These are phyloP conservation scores for Heliocybe sulcata DNA, from an alignment of 1,284 basidiomycete species.

Conservation along the genomic window DNA sequence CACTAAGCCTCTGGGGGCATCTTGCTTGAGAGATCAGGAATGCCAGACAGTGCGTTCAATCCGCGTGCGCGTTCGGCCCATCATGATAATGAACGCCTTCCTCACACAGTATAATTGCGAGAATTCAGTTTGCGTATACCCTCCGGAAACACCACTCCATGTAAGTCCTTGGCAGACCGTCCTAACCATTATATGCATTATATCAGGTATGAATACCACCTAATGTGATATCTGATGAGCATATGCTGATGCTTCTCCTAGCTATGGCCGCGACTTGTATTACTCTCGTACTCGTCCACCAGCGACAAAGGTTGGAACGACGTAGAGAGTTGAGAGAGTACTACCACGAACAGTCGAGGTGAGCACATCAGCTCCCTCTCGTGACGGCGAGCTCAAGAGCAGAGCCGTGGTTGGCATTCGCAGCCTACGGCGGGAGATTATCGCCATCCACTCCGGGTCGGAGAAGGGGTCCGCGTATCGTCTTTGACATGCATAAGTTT, in stretches of 20 bases:
- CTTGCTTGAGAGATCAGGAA: slow-evolving; percentile 54
- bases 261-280: slow-evolving; percentile 35
- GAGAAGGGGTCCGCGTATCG: background rate
- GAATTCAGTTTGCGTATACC: slow-evolving; percentile 20
- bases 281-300: slow-evolving; percentile 40
- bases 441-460: slow-evolving; percentile 25
- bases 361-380: slow-evolving; percentile 5
- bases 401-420: background rate
- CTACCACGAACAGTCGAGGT: slow-evolving; percentile 50
- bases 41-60: slow-evolving; percentile 32
- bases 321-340: slow-evolving; percentile 45
- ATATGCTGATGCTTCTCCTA: slow-evolving; percentile 13
- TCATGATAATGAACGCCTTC: slow-evolving; percentile 9
- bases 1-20: slow-evolving; percentile 33
- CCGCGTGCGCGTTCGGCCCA: background rate
- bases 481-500: too few species aligned
- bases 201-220: slow-evolving; percentile 25
- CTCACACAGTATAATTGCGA: slow-evolving; percentile 20
- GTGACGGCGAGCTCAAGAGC: background rate
- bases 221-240: background rate
- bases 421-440: slow-evolving; percentile 25
- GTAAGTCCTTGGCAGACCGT: slow-evolving; percentile 40
- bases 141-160: slow-evolving; percentile 25
- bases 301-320: slow-evolving; percentile 34
- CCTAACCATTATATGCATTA: slow-evolving; percentile 27